These are phyloP conservation scores for Tricholoma sp. DNA, from an alignment of 768 basidiomycete species.

Conservation along the genomic window DNA sequence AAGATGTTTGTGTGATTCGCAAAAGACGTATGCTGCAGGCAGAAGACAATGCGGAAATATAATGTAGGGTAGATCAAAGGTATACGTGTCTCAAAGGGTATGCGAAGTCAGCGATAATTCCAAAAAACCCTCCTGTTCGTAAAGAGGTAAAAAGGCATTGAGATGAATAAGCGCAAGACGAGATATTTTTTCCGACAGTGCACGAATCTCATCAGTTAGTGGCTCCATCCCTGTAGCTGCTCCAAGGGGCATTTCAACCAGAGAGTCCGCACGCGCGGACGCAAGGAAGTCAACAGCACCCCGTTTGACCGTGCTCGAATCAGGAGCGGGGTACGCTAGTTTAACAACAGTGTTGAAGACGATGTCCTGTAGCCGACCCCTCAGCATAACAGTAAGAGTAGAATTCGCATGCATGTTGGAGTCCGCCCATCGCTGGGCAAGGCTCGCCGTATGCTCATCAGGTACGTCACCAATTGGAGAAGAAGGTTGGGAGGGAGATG, in stretches of 20 bases:
- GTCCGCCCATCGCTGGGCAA: conserved; percentile 71
- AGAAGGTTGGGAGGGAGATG: conserved; percentile 19
- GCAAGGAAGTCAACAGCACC: conserved; percentile 22
- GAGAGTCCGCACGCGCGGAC: conserved; percentile 12
- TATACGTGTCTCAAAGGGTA: background rate
- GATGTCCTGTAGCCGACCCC: conserved; percentile 55
- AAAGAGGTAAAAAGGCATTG: conserved; percentile 70
- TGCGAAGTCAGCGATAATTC: conserved; percentile 5
- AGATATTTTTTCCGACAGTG: conserved; percentile 65
- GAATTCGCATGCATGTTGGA: conserved; percentile 60
- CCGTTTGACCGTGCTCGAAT: conserved; percentile 26
- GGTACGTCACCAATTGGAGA: conserved; percentile 32
- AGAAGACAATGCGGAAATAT: background rate
- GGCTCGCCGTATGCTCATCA: conserved; percentile 46
- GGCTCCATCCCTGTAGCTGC: conserved; percentile 64
- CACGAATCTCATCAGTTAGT: conserved; percentile 61
- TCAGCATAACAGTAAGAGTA: conserved; percentile 53
- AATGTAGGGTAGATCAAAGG: background rate
- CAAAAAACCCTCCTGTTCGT: conserved; percentile 63
- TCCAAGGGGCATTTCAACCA: conserved; percentile 16
- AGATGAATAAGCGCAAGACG: conserved; percentile 72
- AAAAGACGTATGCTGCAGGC: background rate
- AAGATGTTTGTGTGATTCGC: background rate
- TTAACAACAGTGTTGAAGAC: conserved; percentile 58
- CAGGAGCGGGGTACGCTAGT: conserved; percentile 43